Evolutionary conservation across 768 basidiomycete species (phyloP), one percentile per base, ranked within the genome.

Genomic region (Terana coerulea): DNA sequence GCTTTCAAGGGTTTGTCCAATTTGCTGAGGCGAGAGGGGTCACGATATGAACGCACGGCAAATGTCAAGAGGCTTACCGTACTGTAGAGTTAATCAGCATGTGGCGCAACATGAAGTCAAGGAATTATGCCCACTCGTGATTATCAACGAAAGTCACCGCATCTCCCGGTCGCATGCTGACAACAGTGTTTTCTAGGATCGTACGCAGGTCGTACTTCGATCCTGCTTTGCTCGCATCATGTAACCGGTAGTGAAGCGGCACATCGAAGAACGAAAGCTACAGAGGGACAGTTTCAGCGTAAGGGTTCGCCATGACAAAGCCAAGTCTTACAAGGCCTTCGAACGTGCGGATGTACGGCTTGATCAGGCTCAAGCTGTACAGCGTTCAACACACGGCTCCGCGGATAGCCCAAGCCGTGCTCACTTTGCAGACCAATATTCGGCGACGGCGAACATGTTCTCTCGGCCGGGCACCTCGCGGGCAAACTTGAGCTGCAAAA

Each of bases 121-220:
- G 15, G 9, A 50, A 52, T 10, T 48, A 31, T 9, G 69, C 85
- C 68, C 55, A 91, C 90, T 93, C 91, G 58, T 93, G 90, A 65
- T 92, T 93, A 60, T 93, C 90, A 6, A 92, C 90, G 61, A 92
- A 92, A 0, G 90, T 92, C 5, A 97, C 90, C 3, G 93, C 88
- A 62, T 93, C 89, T 24, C 76, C 72, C 2, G 94, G 92, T 53
- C 81, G 77, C 3, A 70, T 61, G 50, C 84, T 74, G 15, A 91
- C 75, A 10, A 98, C 66, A 1, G 88, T 86, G 40, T 77, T 73
- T 46, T 86, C 73, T 34, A 94, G 71, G 54, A 98, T 84, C 28
- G 64, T 78, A 54, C 91, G 73, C 40, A 98, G 75, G 67, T 95
- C 93, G 60, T 82, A 95, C 15, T 74, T 70, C 30, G 75, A 73